These are phyloP conservation scores for Cercophora samala DNA, from an alignment of 495 filamentous ascomycete genomes.

Conservation along the genomic window DNA sequence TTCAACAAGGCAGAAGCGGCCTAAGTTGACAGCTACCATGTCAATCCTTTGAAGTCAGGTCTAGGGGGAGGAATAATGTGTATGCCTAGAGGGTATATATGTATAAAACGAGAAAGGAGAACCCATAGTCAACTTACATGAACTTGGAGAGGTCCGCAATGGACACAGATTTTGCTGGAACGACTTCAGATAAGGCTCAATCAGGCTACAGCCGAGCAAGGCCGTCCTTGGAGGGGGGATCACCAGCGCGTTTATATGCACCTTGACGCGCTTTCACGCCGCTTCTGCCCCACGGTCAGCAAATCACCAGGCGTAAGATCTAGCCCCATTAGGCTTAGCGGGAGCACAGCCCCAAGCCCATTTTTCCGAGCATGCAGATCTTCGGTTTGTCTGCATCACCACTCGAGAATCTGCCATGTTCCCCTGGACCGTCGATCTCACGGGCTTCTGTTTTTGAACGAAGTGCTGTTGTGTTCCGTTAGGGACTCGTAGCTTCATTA, in stretches of 20 bases:
- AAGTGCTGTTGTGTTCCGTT: neutral
- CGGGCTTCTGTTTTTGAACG: neutral
- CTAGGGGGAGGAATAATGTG: neutral
- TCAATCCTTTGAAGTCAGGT: too few species aligned
- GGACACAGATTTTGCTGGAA: neutral
- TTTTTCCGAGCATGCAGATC: conserved; percentile 14
- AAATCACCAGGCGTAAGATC: conserved; percentile 17
- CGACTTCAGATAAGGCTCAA: neutral
- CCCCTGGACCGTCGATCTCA: neutral
- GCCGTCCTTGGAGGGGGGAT: conserved; percentile 15
- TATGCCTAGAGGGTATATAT: neutral
- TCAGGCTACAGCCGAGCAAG: neutral
- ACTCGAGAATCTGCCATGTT: neutral
- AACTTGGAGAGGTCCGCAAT: neutral
- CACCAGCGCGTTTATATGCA: conserved; percentile 29
- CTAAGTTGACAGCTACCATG: neutral
- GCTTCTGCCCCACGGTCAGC: conserved; percentile 11
- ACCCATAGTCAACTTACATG: neutral
- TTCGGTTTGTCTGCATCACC: conserved; percentile 9
- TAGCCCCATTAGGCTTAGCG: conserved; percentile 21
- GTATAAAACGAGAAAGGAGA: neutral
- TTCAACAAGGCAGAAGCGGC: neutral
- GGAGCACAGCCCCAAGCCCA: conserved; percentile 23
- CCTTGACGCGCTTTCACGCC: conserved; percentile 11
- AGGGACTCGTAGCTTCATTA: neutral